Evolutionary conservation across 805 yeast species (phyloP), one percentile per base, ranked within the genome.

Genomic region (Teunomyces panamensis): DNA sequence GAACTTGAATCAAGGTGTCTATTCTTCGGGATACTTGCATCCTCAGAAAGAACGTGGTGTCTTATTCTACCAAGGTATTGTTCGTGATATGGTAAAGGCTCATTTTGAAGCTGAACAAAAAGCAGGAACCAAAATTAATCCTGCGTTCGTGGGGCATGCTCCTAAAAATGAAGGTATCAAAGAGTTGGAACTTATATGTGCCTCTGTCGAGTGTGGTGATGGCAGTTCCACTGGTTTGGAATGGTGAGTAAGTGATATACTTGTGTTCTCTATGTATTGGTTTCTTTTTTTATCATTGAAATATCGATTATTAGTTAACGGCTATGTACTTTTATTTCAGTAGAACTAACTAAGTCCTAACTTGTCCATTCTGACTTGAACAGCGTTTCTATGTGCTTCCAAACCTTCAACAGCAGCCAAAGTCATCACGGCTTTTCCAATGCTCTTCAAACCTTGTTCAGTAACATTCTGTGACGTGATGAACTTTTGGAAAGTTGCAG

Each of bases 331-430:
- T 20, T 4, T 10, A 9, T 34, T 16, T 14, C 24, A 11, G 30
- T 29, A 4, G 30, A 29, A 14, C 52, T 59, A 69, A 45, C 78
- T 58, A 50, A 81, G 73, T 4, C 90, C 90, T 37, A 88, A 71
- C 63, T 87, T 85, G 56, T 84, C 88, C 88, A 94, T 84, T 74
- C 99, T 84, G 36, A 94, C 85, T 69, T 90, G 90, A 44, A 94
- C 97, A 5, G 99, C 98, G 62, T 90, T 89, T 68, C 97, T 83
- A 75, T 94, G 99, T 9, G 91, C 99, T 67, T 92, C 97, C 50
- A 94, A 78, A 2, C 99, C 99, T 72, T 94, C 99, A 34, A 91
- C 94, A 44, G 83, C 91, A 20, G 99, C 99, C 52, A 94, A 80
- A 33, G 89, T 83, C 92, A 92, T 92, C 14, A 94, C 97, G 3